Base-by-base conservation (phyloP, 2,329 filamentous ascomycete species). In the Magnaporthales sp. region DNA sequence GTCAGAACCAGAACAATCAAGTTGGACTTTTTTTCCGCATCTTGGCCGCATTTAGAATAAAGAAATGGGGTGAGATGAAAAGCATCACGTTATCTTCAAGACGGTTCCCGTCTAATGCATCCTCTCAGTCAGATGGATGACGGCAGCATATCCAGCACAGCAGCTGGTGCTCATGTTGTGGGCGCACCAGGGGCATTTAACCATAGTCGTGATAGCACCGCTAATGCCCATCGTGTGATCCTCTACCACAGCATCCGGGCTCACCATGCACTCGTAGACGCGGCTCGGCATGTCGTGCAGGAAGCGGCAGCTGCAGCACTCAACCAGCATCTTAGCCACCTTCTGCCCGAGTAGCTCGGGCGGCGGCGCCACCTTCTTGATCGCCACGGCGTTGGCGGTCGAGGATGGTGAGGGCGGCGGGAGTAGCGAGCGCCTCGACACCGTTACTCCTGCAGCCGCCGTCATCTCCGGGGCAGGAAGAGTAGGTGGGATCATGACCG, bases 151-250 rank as follows among this genome's bases (percentile, higher is more conserved):
- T 8, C 88, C 89, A 11, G 88, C 83, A 74, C 89, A 92, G 76
- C 89, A 92, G 67, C 77, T 79, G 15, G 83, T 88, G 70, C 81
- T 88, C 89, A 92, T 91, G 64, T 84, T 83, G 77, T 92, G 89
- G 60, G 80, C 80, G 74, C 89, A 92, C 89, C 89, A 91, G 9
- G 88, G 88, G 73, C 89, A 91, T 70, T 84, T 85, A 29, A 90
- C 85, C 72, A 83, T 85, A 69, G 87, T 88, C 9, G 82, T 86
- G 61, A 88, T 81, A 7, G 83, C 78, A 1, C 85, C 85, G 58
- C 81, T 81, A 60, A 86, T 84, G 0, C 84, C 84, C 6, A 82
- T 75, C 31, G 77, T 75, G 66, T 79, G 79, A 63, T 84, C 82
- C 66, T 81, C 80, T 13, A 88, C 79, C 13, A 86, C 76, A 4